phyloP scores from a whole-genome alignment of 352 stramenopile species.

The Phytopythium cucurbitacearum region DNA sequence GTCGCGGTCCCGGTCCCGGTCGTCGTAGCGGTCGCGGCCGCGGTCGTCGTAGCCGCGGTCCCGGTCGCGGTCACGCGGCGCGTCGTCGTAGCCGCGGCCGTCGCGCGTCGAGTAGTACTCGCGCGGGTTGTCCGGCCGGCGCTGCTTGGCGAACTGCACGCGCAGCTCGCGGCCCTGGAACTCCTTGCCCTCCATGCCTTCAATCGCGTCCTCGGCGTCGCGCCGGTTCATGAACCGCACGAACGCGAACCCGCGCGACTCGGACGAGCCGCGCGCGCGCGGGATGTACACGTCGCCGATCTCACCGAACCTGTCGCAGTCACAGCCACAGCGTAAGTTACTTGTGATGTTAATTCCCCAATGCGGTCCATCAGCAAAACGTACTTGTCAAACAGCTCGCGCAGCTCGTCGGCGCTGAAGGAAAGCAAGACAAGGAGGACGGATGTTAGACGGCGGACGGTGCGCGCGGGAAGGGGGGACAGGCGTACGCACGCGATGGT shows the following conservation, averaged over 20 bases:
- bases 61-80: slow-evolving; percentile 12
- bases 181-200: slow-evolving; percentile 64
- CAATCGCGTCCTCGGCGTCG: slow-evolving; percentile 86
- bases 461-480: background rate
- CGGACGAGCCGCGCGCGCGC: slow-evolving; percentile 63
- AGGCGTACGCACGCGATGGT: slow-evolving; percentile 44
- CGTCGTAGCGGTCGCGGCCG: slow-evolving; percentile 20
- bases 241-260: slow-evolving; percentile 84
- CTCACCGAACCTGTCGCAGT: slow-evolving; percentile 38
- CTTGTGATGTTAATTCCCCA: background rate
- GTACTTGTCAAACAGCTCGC: slow-evolving; percentile 68
- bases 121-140: slow-evolving; percentile 66
- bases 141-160: slow-evolving; percentile 78
- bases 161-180: slow-evolving; percentile 68
- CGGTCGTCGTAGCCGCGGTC: slow-evolving; percentile 15
- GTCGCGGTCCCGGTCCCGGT: slow-evolving; percentile 23
- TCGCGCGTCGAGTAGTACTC: slow-evolving; percentile 57
- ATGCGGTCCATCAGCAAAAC: slow-evolving; percentile 26
- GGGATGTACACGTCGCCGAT: slow-evolving; percentile 85
- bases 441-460: background rate
- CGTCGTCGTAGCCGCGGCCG: slow-evolving; percentile 22
- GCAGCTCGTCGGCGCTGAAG: slow-evolving; percentile 41
- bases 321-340: background rate
- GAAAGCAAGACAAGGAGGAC: slow-evolving; percentile 1
- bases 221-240: slow-evolving; percentile 86